A percentile compares a stretch with the other conserved stretches of the same genome.
Evolutionary conservation across 1,284 basidiomycete species (phyloP).

Genomic region (Sphagnurus paluster): DNA sequence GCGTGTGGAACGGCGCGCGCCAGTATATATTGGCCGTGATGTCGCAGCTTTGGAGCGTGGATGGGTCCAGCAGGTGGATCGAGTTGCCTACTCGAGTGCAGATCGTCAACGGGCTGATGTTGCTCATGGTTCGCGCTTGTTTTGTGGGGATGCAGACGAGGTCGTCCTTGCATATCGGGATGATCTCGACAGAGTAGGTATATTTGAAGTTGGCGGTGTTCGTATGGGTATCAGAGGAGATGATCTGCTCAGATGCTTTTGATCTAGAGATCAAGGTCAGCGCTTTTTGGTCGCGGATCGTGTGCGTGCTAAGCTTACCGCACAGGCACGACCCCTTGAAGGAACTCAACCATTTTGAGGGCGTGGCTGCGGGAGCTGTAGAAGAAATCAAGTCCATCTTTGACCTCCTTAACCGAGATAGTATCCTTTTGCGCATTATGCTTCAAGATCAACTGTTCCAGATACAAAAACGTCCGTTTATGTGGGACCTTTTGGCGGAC

Average conservation of each 20-base stretch:
- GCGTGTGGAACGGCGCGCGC: conserved; percentile 84
- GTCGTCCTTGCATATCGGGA: conserved; percentile 97
- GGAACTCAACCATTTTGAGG: conserved; percentile 97
- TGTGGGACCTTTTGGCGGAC: conserved; percentile 97
- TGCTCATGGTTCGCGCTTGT: conserved; percentile 80
- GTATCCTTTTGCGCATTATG: conserved; percentile 98
- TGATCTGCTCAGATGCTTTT: conserved; percentile 91
- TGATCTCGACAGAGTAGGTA: conserved; percentile 97
- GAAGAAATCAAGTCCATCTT: conserved; percentile 97
- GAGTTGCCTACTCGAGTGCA: conserved; percentile 93
- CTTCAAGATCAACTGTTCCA: conserved; percentile 97
- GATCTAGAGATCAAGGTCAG: conserved; percentile 46
- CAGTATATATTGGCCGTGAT: conserved; percentile 85
- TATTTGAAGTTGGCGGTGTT: conserved; percentile 97
- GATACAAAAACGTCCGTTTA: conserved; percentile 96
- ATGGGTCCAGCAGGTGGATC: conserved; percentile 88
- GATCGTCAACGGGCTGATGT: conserved; percentile 86
- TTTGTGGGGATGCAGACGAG: conserved; percentile 88
- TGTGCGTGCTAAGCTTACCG: conserved; percentile 54
- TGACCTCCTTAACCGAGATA: conserved; percentile 88
- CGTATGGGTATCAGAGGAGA: conserved; percentile 91
- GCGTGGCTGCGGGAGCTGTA: conserved; percentile 91
- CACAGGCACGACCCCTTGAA: conserved; percentile 85
- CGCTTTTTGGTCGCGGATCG: neutral
- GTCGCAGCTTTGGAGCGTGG: conserved; percentile 84